Evolutionary conservation across 108 stramenopile genomes (phyloP).

Genomic region (Cyclostephanos tholiformis): DNA sequence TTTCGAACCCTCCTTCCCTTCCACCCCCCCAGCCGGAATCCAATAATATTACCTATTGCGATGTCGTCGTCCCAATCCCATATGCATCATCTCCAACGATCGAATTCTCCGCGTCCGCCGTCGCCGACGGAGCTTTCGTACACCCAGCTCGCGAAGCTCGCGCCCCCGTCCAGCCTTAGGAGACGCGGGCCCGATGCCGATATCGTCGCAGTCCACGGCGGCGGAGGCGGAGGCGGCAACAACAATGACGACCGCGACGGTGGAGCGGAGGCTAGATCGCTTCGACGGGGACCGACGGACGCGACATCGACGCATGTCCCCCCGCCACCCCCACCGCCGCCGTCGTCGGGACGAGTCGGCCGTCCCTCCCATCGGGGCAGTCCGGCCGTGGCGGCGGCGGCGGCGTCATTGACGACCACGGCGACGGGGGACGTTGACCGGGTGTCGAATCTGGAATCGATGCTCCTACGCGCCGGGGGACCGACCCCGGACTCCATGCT

Average conservation of each 20-base stretch:
- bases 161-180: background rate
- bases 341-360: no score
- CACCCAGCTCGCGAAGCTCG: constrained; percentile 19
- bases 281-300: no score
- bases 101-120: constrained; percentile 7
- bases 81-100: background rate
- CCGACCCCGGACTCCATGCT: background rate
- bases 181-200: no score
- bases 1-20: background rate
- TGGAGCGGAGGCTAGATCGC: no score
- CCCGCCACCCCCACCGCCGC: no score
- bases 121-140: constrained; percentile 37
- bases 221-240: background rate
- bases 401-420: background rate
- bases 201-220: no score
- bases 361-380: background rate
- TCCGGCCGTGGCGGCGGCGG: background rate
- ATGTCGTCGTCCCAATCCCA: constrained; percentile 18
- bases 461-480: background rate
- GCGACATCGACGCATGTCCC: no score
- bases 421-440: background rate
- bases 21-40: background rate
- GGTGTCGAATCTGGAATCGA: constrained; percentile 21
- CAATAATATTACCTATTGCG: no score
- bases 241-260: background rate